Percentiles rank a stretch among this genome's conserved stretches.
These are phyloP conservation scores for Lupinus albus DNA, from an alignment of 306 rosid species.

Conservation along the genomic window DNA sequence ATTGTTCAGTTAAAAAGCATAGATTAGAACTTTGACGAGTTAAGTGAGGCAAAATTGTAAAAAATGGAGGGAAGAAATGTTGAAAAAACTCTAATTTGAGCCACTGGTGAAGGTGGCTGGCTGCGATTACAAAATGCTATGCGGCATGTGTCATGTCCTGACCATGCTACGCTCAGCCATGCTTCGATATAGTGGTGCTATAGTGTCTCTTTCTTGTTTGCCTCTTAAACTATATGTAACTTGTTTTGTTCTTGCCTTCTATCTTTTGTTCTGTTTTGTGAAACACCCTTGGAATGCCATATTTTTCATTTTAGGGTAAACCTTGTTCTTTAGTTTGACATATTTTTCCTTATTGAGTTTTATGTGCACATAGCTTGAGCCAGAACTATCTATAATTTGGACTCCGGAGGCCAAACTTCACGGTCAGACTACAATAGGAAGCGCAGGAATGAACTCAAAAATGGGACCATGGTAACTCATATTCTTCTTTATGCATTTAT, in stretches of 20 bases:
- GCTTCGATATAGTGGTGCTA: too few relatives aligned
- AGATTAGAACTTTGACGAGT: too few relatives aligned
- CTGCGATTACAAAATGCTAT: too few relatives aligned
- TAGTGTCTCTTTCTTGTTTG: neutral
- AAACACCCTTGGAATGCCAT: constrained; percentile 10
- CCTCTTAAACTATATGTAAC: neutral
- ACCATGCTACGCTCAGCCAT: too few relatives aligned
- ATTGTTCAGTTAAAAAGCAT: too few relatives aligned
- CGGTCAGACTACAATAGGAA: constrained; percentile 7
- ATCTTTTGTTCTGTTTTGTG: constrained; percentile 11
- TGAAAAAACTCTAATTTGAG: too few relatives aligned
- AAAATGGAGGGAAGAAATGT: too few relatives aligned
- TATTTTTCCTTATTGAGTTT: neutral
- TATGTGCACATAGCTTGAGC: constrained; percentile 8
- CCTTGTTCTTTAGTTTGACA: neutral
- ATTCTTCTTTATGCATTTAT: constrained; percentile 15
- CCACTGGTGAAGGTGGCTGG: too few relatives aligned
- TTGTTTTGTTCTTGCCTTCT: neutral
- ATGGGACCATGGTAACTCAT: neutral
- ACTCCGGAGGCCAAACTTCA: constrained; percentile 21
- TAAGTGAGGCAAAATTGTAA: too few relatives aligned
- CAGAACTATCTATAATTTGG: neutral
- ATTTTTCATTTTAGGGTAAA: constrained; percentile 1
- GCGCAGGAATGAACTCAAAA: neutral
- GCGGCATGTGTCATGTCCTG: too few relatives aligned